Percentiles rank a stretch among this genome's conserved stretches.
Evolutionary conservation across 2,329 filamentous ascomycete genomes (phyloP).

Genomic region (Lasiodiplodia sp.): DNA sequence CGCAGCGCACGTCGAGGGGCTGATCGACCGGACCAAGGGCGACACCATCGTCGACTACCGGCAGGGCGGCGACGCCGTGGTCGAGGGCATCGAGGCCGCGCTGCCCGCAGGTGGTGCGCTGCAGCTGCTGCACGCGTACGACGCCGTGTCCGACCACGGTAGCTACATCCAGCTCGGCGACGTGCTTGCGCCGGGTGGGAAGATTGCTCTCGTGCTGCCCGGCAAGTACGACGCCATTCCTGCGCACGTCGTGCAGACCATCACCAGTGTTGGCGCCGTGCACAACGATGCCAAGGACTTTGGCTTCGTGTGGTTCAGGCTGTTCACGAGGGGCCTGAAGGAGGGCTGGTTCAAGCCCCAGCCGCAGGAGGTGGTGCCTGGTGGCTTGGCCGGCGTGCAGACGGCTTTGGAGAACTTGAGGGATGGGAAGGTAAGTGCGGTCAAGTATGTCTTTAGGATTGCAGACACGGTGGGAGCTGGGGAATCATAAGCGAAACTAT

Average conservation of each 20-base stretch:
- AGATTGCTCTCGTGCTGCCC: conserved; percentile 52
- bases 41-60: conserved; percentile 69
- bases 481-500: not conserved
- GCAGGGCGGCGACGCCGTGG: conserved; percentile 37
- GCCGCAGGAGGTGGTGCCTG: conserved; percentile 42
- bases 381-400: conserved; percentile 40
- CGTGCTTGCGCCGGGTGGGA: conserved; percentile 46
- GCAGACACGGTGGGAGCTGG: conserved; percentile 35
- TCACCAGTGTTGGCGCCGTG: conserved; percentile 29
- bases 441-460: conserved; percentile 43
- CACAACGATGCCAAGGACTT: conserved; percentile 44
- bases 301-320: conserved; percentile 44
- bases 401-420: conserved; percentile 39
- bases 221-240: conserved; percentile 42
- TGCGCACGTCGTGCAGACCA: conserved; percentile 1
- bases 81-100: conserved; percentile 38
- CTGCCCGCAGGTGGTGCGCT: conserved; percentile 32
- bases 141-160: conserved; percentile 34
- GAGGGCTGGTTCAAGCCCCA: conserved; percentile 48
- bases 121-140: conserved; percentile 42
- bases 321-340: conserved; percentile 41
- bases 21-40: conserved; percentile 59
- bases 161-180: conserved; percentile 52
- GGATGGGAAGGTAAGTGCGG: conserved; percentile 41
- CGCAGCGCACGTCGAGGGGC: conserved; percentile 56